phyloP scores from a whole-genome alignment of 305 asterid species.

The Withania somnifera region DNA sequence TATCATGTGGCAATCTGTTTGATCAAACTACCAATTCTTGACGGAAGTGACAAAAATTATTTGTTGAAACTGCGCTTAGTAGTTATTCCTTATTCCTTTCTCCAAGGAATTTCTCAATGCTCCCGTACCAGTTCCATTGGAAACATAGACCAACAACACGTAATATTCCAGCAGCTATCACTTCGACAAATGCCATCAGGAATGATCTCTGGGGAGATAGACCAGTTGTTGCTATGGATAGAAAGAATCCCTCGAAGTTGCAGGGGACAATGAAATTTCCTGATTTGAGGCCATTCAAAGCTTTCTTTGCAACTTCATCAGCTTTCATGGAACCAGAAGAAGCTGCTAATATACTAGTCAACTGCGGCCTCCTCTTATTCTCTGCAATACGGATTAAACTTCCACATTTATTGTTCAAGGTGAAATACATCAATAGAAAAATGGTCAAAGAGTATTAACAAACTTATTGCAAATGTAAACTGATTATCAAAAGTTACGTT shows the following conservation, averaged over 20 bases:
- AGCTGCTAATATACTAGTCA: slow-evolving; percentile 67
- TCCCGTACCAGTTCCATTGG: slow-evolving; percentile 80
- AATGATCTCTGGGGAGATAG: slow-evolving; percentile 84
- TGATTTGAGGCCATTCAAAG: slow-evolving; percentile 56
- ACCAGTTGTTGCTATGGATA: slow-evolving; percentile 73
- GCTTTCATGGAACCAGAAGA: slow-evolving; percentile 94
- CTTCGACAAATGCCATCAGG: slow-evolving; percentile 75
- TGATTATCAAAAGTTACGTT: neutral
- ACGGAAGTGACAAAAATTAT: neutral
- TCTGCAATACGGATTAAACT: slow-evolving; percentile 35
- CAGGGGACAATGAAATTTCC: slow-evolving; percentile 68
- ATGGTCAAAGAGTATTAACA: neutral
- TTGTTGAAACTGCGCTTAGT: neutral
- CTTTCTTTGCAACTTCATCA: slow-evolving; percentile 64
- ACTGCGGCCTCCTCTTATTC: slow-evolving; percentile 66
- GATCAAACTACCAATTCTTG: neutral
- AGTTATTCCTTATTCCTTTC: slow-evolving; percentile 20
- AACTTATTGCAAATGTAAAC: neutral
- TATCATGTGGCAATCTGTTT: neutral
- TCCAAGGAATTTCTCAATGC: slow-evolving; percentile 57
- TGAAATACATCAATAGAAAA: neutral
- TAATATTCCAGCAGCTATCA: slow-evolving; percentile 42
- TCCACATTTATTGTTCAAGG: neutral
- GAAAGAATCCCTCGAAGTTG: slow-evolving; percentile 64
- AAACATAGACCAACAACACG: slow-evolving; percentile 69